Conservation (phyloP, 805 yeast species). For the Candida nonsorbophila region DNA sequence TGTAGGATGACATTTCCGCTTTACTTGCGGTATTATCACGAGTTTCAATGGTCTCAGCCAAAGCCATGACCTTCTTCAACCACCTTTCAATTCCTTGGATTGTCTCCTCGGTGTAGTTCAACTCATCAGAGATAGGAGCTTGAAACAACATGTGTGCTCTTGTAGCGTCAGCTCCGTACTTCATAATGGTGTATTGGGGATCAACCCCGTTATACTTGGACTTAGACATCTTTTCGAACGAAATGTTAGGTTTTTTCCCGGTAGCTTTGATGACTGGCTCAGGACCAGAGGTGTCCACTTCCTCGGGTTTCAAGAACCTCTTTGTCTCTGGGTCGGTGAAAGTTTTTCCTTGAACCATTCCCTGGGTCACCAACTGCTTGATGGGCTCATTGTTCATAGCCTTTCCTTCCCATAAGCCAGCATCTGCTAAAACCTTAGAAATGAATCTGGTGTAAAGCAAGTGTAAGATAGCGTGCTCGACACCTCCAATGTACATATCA, state of each 20-base stretch:
- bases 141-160: slow-evolving; percentile 90
- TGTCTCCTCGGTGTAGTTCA: slow-evolving; percentile 87
- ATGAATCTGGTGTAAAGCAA: slow-evolving; percentile 81
- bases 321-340: slow-evolving; percentile 67
- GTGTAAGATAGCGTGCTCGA: slow-evolving; percentile 95
- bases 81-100: slow-evolving; percentile 87
- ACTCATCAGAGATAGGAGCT: slow-evolving; percentile 77
- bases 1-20: not conserved
- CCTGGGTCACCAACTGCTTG: slow-evolving; percentile 77
- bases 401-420: slow-evolving; percentile 65
- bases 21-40: not conserved
- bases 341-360: slow-evolving; percentile 97
- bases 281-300: slow-evolving; percentile 44
- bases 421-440: slow-evolving; percentile 66
- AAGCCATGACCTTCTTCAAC: slow-evolving; percentile 54
- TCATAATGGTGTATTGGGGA: slow-evolving; percentile 67
- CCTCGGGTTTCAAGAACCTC: slow-evolving; percentile 73
- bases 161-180: slow-evolving; percentile 90
- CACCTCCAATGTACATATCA: slow-evolving; percentile 89
- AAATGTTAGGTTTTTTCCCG: slow-evolving; percentile 46
- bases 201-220: slow-evolving; percentile 94
- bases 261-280: slow-evolving; percentile 45
- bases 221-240: slow-evolving; percentile 93
- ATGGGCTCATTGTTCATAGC: slow-evolving; percentile 72
- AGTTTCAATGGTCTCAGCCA: slow-evolving; percentile 14